Evolutionary conservation across 2,329 filamentous ascomycete genomes (phyloP).

Genomic region (Fusarium duplospermum): DNA sequence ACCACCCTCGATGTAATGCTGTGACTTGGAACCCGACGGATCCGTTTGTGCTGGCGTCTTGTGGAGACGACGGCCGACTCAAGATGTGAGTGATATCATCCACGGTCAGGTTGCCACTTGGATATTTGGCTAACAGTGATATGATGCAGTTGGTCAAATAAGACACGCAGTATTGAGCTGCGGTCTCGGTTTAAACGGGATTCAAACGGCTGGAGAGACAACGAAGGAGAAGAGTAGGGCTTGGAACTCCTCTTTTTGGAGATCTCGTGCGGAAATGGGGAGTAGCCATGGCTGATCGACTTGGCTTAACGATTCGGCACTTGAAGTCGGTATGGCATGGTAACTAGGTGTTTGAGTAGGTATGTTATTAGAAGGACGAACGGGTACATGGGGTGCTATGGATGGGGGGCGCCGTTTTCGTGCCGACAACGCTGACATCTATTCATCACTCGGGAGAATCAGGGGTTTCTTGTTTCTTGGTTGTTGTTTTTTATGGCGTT

Average conservation of each 20-base stretch:
- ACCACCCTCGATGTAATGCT: constrained; percentile 83
- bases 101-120: not conserved
- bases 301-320: not conserved
- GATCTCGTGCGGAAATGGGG: not conserved
- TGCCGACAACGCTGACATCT: not conserved
- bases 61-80: constrained; percentile 86
- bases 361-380: constrained; percentile 16
- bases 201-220: constrained; percentile 38
- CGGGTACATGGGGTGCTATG: not conserved
- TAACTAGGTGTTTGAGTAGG: not conserved
- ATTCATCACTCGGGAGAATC: not conserved
- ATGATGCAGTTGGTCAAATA: constrained; percentile 46
- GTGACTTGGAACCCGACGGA: constrained; percentile 90
- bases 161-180: constrained; percentile 36
- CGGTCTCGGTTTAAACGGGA: constrained; percentile 32
- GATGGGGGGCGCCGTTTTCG: not conserved
- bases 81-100: constrained; percentile 75
- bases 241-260: constrained; percentile 9
- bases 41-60: constrained; percentile 87
- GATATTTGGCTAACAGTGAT: constrained; percentile 7
- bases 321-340: not conserved
- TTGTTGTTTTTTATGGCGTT: constrained; percentile 20
- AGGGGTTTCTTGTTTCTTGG: not conserved
- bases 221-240: constrained; percentile 27
- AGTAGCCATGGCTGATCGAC: not conserved